Percentiles rank a stretch among this genome's conserved stretches.
Evolutionary conservation across 176 grass and related monocot species (phyloP).

Genomic region (Dendrocalamus sinicus): DNA sequence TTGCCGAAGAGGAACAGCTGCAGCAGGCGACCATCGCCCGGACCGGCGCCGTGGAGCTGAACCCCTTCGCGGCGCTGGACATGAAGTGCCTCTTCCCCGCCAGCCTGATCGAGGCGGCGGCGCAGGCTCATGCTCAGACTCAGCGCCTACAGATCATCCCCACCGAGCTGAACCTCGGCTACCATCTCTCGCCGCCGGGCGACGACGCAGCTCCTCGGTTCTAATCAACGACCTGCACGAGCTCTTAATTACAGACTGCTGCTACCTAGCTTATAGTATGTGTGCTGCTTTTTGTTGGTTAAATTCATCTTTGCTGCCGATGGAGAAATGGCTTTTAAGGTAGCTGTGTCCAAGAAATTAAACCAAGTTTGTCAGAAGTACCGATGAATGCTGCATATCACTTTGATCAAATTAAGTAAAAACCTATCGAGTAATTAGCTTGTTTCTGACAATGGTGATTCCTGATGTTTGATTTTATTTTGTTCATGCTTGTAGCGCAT

Average conservation of each 20-base stretch:
- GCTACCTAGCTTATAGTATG: neutral
- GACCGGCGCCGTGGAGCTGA: slow-evolving; percentile 26
- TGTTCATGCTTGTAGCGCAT: neutral
- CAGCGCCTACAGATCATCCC: slow-evolving; percentile 38
- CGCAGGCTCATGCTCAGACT: neutral
- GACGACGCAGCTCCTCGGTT: slow-evolving; percentile 11
- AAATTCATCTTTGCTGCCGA: neutral
- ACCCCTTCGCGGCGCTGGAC: slow-evolving; percentile 46
- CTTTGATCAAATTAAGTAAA: slow-evolving; percentile 13
- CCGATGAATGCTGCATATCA: neutral
- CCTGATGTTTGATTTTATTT: neutral
- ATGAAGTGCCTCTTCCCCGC: slow-evolving; percentile 60
- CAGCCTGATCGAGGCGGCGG: slow-evolving; percentile 38
- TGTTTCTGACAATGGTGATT: neutral
- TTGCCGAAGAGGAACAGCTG: slow-evolving; percentile 53
- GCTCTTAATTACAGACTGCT: neutral
- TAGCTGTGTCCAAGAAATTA: neutral
- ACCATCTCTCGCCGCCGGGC: slow-evolving; percentile 31
- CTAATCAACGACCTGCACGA: neutral
- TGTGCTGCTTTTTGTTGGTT: slow-evolving; percentile 26
- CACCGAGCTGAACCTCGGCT: slow-evolving; percentile 67
- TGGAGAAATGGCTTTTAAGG: slow-evolving; percentile 1
- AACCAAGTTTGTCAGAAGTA: neutral
- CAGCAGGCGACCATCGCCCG: slow-evolving; percentile 57
- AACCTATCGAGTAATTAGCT: neutral